A percentile compares a stretch with the other conserved stretches of the same genome.
Evolutionary conservation across 805 yeast genomes (phyloP).

Genomic region (Candida saitoana): DNA sequence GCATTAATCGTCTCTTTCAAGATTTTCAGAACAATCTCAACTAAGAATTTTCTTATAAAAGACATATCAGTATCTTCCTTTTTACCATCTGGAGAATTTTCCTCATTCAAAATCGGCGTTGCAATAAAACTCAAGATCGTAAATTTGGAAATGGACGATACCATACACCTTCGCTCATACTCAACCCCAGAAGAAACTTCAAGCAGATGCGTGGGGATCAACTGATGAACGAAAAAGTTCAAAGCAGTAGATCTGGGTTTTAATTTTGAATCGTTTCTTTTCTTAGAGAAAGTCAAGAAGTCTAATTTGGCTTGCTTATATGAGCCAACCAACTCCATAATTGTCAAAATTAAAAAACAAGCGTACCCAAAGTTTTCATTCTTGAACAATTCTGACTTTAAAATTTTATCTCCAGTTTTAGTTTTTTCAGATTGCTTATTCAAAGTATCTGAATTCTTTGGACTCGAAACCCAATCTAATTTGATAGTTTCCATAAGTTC

Average conservation of each 20-base stretch:
- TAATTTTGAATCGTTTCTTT: conserved; percentile 33
- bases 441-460: conserved; percentile 13
- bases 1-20: conserved; percentile 44
- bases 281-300: conserved; percentile 72
- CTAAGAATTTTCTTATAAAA: conserved; percentile 67
- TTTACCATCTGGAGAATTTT: conserved; percentile 42
- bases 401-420: conserved; percentile 6
- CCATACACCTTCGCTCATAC: conserved; percentile 47
- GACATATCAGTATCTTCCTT: conserved; percentile 65
- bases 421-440: conserved; percentile 20
- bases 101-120: conserved; percentile 48
- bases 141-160: conserved; percentile 60
- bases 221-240: conserved; percentile 71
- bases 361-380: conserved; percentile 63
- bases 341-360: conserved; percentile 60
- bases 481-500: conserved; percentile 54
- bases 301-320: conserved; percentile 80
- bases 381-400: conserved; percentile 30
- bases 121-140: conserved; percentile 63
- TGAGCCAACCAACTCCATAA: conserved; percentile 71
- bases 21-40: conserved; percentile 62
- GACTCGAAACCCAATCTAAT: conserved; percentile 34
- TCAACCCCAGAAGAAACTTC: conserved; percentile 36
- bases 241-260: conserved; percentile 77
- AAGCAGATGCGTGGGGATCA: conserved; percentile 54